Base-by-base conservation (phyloP, 441 rosid genomes). In the Bruguiera hainesii region DNA sequence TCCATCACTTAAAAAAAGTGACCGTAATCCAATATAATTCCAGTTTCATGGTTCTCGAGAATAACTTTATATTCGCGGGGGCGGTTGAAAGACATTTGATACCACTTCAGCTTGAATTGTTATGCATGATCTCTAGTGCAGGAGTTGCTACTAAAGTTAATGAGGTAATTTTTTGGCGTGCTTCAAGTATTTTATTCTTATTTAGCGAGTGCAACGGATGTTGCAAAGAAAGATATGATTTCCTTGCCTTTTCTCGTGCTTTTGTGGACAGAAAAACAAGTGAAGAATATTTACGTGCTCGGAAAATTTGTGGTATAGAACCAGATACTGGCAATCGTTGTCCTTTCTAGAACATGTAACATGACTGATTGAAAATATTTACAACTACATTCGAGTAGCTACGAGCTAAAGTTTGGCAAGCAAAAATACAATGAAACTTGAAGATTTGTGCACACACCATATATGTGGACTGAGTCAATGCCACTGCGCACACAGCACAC, bases 11-110 rank as follows among this genome's bases (percentile, higher is more conserved):
- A 8, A 71, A 74, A 62, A 62, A 67, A 28, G 52, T 60, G 29
- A 50, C 56, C 21, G 29, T 50, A 46, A 51, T 73, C 65, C 60
- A 70, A 66, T 77, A 68, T 56, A 42, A 71, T 68, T 68, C 50
- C 63, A 51, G 68, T 67, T 29, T 62, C 65, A 35, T 71, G 71
- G 67, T 70, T 48, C 64, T 46, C 62, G 46, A 33, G 75, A 78
- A 74, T 73, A 69, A 78, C 78, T 62, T 80, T 76, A 62, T 30
- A 0, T 61, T 58, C 71, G 60, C 58, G 73, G 76, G 72, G 51
- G 42, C 20, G 65, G 66, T 56, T 79, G 76, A 73, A 53, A 73
- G 75, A 68, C 67, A 60, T 65, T 64, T 48, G 71, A 75, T 77
- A 37, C 76, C 55, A 9, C 48, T 68, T 65, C 63, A 69, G 50